Base-by-base conservation (phyloP, 129 eudicot genomes). In the Erigeron canadensis region DNA sequence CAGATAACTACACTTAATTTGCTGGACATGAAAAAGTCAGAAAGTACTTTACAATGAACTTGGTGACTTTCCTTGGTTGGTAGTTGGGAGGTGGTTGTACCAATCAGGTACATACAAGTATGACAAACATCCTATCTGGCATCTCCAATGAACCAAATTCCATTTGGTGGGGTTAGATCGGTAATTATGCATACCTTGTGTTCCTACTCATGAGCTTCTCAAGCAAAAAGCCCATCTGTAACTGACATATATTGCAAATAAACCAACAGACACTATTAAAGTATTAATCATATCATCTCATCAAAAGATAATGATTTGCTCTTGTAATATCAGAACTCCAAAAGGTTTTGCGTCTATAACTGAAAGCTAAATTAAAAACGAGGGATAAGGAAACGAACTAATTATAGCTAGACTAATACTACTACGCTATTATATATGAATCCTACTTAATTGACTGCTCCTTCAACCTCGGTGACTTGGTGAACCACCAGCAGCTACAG, bases 81-180 rank as follows among this genome's bases (percentile, higher is more conserved):
- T 89, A 73, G 89, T 84, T 81, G 73, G 78, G 44, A 82, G 82
- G 91, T 89, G 70, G 86, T 84, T 89, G 67, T 77, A 89, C 87
- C 88, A 84, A 84, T 77, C 70, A 54, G 73, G 50, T 70, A 69
- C 69, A 65, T 77, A 62, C 71, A 75, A 34, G 58, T 48, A 72
- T 28, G 82, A 84, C 69, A 42, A 42, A 47, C 12, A 67, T 48
- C 65, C 73, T 59, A 57, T 72, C 75, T 75, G 84, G 86, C 83
- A 84, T 77, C 18, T 69, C 43, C 73, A 39, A 64, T 37, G 58
- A 45, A 21, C 78, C 79, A 64, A 58, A 69, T 67, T 79, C 75
- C 53, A 62, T 72, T 59, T 51, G 44, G 57, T 71, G 70, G 75
- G 69, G 79, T 57, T 70, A 79, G 60, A 73, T 7, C 9, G 37